Base-by-base conservation (phyloP, 495 filamentous ascomycete genomes). In the Podospora bellae-mahoneyi region DNA sequence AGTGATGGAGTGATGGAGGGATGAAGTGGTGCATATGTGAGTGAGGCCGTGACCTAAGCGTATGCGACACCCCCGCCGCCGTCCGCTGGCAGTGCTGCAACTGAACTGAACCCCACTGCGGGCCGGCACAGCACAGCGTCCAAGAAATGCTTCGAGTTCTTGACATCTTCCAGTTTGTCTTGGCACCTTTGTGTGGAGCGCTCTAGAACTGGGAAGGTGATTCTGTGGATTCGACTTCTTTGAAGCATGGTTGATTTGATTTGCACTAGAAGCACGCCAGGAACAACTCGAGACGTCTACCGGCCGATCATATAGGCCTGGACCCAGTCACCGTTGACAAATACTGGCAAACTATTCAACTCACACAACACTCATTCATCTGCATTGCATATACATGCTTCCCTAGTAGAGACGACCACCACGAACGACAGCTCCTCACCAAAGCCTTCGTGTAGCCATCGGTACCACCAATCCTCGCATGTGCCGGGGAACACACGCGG, bases 121-220 rank as follows among this genome's bases (percentile, higher is more conserved):
- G 23, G 5, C 59, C 59, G 3, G 44, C 19, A 55, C 34, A 39
- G 44, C 62, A 48, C 64, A 19, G 48, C 44, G 30, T 16, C 64
- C 61, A n/a, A 63, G 9, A 19, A 7, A 32, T 48, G 64, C 9
- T 20, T 19, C 19, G 30, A 32, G 30, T 64, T 32, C 23, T n/a
- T 62, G 23, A 32, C 30, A 23, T 44, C 27, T 39, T 23, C 23
- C 23, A 23, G 23, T 23, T 23, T 6, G 19, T 56, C 64, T 65
- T 59, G 64, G 54, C 64, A 10, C 39, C 39, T 18, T 48, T 48
- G 19, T 30, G 26, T 59, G 53, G 64, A 65, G 56, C 26, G 20
- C 64, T 65, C 64, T 65, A 65, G 64, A 65, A 65, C 16, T 32
- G 6, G 28, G 53, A 48, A 65, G 64, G 23, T 34, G 27, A 13